Percentiles rank a stretch among this genome's conserved stretches.
Evolutionary conservation across 2,329 filamentous ascomycete species (phyloP).

Genomic region (Epicoccum nigrum): DNA sequence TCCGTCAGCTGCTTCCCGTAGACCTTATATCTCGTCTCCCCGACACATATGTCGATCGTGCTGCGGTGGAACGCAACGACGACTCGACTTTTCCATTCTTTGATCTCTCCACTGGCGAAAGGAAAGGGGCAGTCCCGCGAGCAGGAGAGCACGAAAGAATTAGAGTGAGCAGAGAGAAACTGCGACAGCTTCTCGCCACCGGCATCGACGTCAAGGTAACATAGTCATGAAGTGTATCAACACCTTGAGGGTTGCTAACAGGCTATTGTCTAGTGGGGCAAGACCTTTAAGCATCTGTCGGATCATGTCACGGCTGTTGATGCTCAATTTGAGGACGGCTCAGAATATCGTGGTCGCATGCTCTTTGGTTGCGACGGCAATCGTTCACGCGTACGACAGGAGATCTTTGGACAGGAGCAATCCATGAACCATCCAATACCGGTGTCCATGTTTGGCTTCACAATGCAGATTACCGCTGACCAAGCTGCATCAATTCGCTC

Average conservation of each 20-base stretch:
- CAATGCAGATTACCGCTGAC: conserved; percentile 10
- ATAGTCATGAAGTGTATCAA: neutral
- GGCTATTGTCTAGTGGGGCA: conserved; percentile 10
- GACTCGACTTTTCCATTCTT: conserved; percentile 20
- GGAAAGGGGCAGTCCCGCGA: conserved; percentile 6
- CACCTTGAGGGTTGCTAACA: neutral
- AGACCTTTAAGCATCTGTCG: conserved; percentile 4
- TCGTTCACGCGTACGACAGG: conserved; percentile 10
- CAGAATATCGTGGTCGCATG: conserved; percentile 10
- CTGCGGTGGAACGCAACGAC: conserved; percentile 17
- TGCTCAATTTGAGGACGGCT: conserved; percentile 19
- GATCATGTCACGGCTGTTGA: conserved; percentile 1
- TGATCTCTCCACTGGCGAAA: conserved; percentile 19
- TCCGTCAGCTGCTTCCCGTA: conserved; percentile 12
- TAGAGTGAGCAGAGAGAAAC: conserved; percentile 15
- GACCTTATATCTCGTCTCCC: conserved; percentile 10
- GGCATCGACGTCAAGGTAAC: conserved; percentile 13
- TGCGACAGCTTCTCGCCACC: conserved; percentile 15
- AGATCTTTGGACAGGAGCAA: neutral
- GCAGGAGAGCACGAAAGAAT: conserved; percentile 11
- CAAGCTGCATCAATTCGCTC: conserved; percentile 15
- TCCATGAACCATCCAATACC: conserved; percentile 7
- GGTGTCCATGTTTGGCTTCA: conserved; percentile 18
- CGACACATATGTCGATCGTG: conserved; percentile 19
- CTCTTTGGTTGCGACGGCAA: conserved; percentile 21